A percentile compares a stretch with the other conserved stretches of the same genome.
Conservation (phyloP, 2,329 filamentous ascomycete species). For the Penicillium sp. region DNA sequence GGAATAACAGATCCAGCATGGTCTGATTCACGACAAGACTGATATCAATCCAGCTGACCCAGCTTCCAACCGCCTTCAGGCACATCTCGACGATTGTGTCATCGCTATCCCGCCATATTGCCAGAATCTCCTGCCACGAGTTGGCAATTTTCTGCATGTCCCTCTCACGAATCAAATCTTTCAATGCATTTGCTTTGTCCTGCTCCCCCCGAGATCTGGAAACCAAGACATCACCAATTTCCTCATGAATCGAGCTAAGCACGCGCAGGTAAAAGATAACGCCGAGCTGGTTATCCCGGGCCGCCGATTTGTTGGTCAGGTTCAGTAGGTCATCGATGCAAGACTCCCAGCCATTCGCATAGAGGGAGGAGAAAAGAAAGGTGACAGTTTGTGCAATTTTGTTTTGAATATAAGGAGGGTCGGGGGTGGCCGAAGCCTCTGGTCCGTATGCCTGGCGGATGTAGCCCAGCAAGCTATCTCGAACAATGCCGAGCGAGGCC, state of each 20-base stretch:
- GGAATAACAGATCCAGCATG: conserved; percentile 79
- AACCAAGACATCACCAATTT: conserved; percentile 90
- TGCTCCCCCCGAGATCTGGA: conserved; percentile 72
- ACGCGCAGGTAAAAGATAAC: conserved; percentile 86
- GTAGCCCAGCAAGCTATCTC: conserved; percentile 77
- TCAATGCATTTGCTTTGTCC: conserved; percentile 82
- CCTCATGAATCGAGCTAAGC: conserved; percentile 86
- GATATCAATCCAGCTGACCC: conserved; percentile 99
- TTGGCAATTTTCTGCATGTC: conserved; percentile 84
- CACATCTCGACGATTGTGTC: conserved; percentile 79
- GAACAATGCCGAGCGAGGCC: conserved; percentile 69
- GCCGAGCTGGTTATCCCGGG: conserved; percentile 66
- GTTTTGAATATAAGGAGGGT: conserved; percentile 80
- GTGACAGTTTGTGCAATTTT: conserved; percentile 96
- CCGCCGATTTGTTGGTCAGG: conserved; percentile 62
- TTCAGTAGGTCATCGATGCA: conserved; percentile 89
- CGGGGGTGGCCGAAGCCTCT: conserved; percentile 53
- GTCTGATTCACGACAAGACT: conserved; percentile 84
- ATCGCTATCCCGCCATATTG: conserved; percentile 67
- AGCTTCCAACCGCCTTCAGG: conserved; percentile 86
- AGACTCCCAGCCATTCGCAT: conserved; percentile 77
- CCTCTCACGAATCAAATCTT: conserved; percentile 80
- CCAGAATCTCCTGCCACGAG: conserved; percentile 88
- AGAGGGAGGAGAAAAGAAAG: conserved; percentile 83
- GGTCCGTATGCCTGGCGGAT: conserved; percentile 69